Evolutionary conservation across 106 monocot species (phyloP), one percentile per base, ranked within the genome.

Genomic region (Allium cepa): DNA sequence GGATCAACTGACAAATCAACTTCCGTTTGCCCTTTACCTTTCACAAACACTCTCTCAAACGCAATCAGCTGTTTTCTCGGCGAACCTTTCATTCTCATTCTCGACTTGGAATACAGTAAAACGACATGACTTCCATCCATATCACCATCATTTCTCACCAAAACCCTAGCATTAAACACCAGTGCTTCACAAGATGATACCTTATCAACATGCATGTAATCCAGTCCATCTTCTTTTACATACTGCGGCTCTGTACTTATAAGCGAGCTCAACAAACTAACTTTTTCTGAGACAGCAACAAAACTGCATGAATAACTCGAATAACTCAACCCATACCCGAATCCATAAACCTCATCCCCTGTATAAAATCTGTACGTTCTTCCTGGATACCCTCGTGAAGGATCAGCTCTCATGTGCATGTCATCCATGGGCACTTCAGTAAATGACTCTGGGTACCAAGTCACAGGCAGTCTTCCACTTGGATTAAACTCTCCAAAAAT

Each of bases 361-460:
- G 78, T 72, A 75, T 99, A 99, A 71, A 99, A 99, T 36, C 92
- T 68, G 62, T 99, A 87, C 6, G 86, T 93, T 69, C 97, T 59
- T 11, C 97, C 97, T 0, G 97, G 97, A 75, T 90, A 93, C 27
- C 67, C 79, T 59, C 85, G 76, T 12, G 92, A 84, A 11, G 83
- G 79, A 59, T 93, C 85, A 9, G 97, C 63, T 47, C 97, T 78
- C 97, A 99, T 99, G 73, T 79, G 74, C 92, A 99, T 99, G 66
- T 92, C 87, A 28, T 68, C 78, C 97, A 99, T 99, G 7, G 97
- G 86, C 53, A 99, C 79, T 3, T 60, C 47, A 4, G 89, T 86
- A 84, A 99, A 93, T 60, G 84, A 85, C 55, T 99, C 97, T 1
- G 92, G 97, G 60, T 99, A 99, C 97, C 97, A 99, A 49, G 90